phyloP scores from a whole-genome alignment of 2,329 filamentous ascomycete genomes.

The Cytospora paraplurivora region DNA sequence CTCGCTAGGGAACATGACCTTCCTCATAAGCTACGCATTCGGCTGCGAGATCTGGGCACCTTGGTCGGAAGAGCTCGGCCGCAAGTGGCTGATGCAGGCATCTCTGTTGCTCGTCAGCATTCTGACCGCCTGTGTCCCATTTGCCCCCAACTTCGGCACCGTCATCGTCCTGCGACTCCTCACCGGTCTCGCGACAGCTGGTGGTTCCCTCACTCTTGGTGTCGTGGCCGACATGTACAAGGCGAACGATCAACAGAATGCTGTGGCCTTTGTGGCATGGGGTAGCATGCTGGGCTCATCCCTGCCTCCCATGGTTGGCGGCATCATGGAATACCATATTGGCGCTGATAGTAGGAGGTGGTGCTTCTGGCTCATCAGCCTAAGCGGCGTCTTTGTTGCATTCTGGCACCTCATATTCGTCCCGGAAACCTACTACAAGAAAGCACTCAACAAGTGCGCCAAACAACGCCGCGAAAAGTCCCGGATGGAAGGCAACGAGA shows the following conservation, averaged over 20 bases:
- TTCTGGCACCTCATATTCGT: background rate
- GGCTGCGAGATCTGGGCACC: slow-evolving; percentile 56
- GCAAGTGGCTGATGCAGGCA: slow-evolving; percentile 52
- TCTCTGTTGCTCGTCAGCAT: slow-evolving; percentile 55
- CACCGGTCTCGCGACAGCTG: slow-evolving; percentile 61
- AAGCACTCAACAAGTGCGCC: slow-evolving; percentile 7
- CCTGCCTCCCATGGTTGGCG: slow-evolving; percentile 56
- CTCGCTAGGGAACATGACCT: slow-evolving; percentile 50
- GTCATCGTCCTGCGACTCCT: slow-evolving; percentile 48
- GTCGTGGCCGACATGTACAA: slow-evolving; percentile 67
- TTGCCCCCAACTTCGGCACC: slow-evolving; percentile 44
- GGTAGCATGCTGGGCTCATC: slow-evolving; percentile 52
- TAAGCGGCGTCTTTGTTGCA: background rate
- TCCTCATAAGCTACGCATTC: slow-evolving; percentile 55
- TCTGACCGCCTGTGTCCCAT: slow-evolving; percentile 49
- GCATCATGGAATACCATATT: slow-evolving; percentile 46
- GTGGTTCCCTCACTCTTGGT: slow-evolving; percentile 65
- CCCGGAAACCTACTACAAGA: slow-evolving; percentile 11
- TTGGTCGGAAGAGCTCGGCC: slow-evolving; percentile 56
- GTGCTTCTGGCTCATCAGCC: slow-evolving; percentile 17
- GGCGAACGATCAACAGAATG: slow-evolving; percentile 58
- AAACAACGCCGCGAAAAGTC: slow-evolving; percentile 12
- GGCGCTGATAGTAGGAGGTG: background rate
- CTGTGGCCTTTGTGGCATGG: slow-evolving; percentile 57
- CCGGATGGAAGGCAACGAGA: slow-evolving; percentile 8